phyloP scores from a whole-genome alignment of 2,329 filamentous ascomycete genomes.

The Cladophialophora chaetospira region DNA sequence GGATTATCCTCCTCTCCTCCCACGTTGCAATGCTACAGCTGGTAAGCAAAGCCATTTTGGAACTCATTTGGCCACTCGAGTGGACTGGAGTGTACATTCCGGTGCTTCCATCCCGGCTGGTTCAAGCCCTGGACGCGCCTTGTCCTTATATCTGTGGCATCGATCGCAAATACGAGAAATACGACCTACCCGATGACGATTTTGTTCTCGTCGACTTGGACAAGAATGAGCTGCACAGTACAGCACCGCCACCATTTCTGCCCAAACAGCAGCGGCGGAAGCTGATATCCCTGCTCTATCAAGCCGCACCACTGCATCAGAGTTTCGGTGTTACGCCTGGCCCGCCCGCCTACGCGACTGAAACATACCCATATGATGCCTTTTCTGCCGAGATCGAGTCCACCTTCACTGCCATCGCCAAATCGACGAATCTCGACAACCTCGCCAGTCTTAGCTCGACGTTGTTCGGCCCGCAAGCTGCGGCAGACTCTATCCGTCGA shows the following conservation, averaged over 20 bases:
- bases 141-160: slow-evolving; percentile 98
- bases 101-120: slow-evolving; percentile 78
- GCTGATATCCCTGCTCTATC: slow-evolving; percentile 80
- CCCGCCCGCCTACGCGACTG: slow-evolving; percentile 87
- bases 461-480: slow-evolving; percentile 72
- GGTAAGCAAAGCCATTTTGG: slow-evolving; percentile 82
- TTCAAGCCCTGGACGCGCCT: slow-evolving; percentile 89
- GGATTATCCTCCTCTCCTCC: slow-evolving; percentile 93
- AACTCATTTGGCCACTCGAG: slow-evolving; percentile 82
- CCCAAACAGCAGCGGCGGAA: slow-evolving; percentile 90
- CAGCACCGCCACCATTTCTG: slow-evolving; percentile 72
- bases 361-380: slow-evolving; percentile 86
- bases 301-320: slow-evolving; percentile 86
- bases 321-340: slow-evolving; percentile 84
- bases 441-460: slow-evolving; percentile 89
- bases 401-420: slow-evolving; percentile 72
- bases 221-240: slow-evolving; percentile 84
- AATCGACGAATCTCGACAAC: slow-evolving; percentile 73
- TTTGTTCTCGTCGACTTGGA: slow-evolving; percentile 95
- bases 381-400: slow-evolving; percentile 85
- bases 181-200: slow-evolving; percentile 88
- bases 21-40: slow-evolving; percentile 96
- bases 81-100: slow-evolving; percentile 97
- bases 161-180: slow-evolving; percentile 83
- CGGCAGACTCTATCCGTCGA: slow-evolving; percentile 50